phyloP scores from a whole-genome alignment of 768 basidiomycete genomes.

The Boletus speciosus region DNA sequence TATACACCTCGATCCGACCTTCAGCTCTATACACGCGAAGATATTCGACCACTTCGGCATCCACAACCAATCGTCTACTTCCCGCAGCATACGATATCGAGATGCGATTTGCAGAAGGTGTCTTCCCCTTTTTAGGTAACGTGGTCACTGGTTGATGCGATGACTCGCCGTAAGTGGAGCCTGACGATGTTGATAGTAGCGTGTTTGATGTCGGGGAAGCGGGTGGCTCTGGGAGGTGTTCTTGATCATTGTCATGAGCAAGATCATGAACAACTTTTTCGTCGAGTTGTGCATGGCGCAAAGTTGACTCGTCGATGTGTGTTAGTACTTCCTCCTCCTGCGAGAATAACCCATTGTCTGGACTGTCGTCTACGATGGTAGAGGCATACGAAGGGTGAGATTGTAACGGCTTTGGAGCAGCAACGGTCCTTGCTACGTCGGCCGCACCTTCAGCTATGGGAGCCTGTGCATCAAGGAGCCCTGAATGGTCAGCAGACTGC shows the following conservation, averaged over 20 bases:
- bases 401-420: slow-evolving; percentile 36
- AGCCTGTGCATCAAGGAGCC: slow-evolving; percentile 45
- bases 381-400: slow-evolving; percentile 46
- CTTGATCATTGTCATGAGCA: slow-evolving; percentile 28
- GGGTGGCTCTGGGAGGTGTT: slow-evolving; percentile 58
- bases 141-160: slow-evolving; percentile 31
- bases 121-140: slow-evolving; percentile 36
- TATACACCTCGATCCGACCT: slow-evolving; percentile 78
- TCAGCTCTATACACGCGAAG: slow-evolving; percentile 78
- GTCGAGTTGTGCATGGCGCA: slow-evolving; percentile 13
- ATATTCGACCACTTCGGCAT: slow-evolving; percentile 81
- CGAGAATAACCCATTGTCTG: slow-evolving; percentile 28
- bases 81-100: slow-evolving; percentile 95
- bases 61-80: slow-evolving; percentile 79
- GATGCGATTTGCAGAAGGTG: slow-evolving; percentile 78
- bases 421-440: slow-evolving; percentile 3
- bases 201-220: slow-evolving; percentile 55
- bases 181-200: slow-evolving; percentile 32
- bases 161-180: slow-evolving; percentile 45
- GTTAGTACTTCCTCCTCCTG: slow-evolving; percentile 25
- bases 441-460: slow-evolving; percentile 5
- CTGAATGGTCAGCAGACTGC: slow-evolving; percentile 46
- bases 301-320: slow-evolving; percentile 20
- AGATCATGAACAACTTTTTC: slow-evolving; percentile 17
- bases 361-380: slow-evolving; percentile 49